Conservation (phyloP, 495 filamentous ascomycete species). For the Neurospora intermedia region DNA sequence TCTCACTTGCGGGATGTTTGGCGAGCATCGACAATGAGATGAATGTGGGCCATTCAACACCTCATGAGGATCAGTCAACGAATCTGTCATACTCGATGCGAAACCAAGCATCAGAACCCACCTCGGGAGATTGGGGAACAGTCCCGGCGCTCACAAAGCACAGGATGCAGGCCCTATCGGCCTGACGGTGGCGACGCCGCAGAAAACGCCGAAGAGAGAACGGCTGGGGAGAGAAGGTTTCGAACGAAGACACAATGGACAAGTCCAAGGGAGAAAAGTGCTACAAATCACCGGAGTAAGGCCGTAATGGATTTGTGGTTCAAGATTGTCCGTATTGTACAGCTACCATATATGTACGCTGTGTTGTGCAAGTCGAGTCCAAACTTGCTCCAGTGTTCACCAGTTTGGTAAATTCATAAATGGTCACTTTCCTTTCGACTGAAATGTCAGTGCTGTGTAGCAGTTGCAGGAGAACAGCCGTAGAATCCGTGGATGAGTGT, state of each 20-base stretch:
- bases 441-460: not conserved
- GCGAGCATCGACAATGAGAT: not conserved
- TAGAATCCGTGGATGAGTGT: not conserved
- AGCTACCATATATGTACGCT: not conserved
- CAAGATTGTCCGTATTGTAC: not conserved
- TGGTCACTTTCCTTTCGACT: not conserved
- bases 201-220: not conserved
- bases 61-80: not conserved
- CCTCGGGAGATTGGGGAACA: not conserved
- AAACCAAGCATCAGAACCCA: not conserved
- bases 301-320: constrained; percentile 12
- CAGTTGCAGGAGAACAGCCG: not conserved
- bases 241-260: not conserved
- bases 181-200: not conserved
- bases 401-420: not conserved
- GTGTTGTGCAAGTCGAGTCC: not conserved
- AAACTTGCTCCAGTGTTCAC: not conserved
- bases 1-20: not conserved
- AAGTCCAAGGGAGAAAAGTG: constrained; percentile 1
- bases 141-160: not conserved
- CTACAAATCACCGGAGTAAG: constrained; percentile 24
- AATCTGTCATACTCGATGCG: not conserved
- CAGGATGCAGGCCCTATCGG: not conserved
- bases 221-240: not conserved
- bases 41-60: not conserved